Conservation (phyloP, 352 stramenopile genomes). For the Discostella stelligera region DNA sequence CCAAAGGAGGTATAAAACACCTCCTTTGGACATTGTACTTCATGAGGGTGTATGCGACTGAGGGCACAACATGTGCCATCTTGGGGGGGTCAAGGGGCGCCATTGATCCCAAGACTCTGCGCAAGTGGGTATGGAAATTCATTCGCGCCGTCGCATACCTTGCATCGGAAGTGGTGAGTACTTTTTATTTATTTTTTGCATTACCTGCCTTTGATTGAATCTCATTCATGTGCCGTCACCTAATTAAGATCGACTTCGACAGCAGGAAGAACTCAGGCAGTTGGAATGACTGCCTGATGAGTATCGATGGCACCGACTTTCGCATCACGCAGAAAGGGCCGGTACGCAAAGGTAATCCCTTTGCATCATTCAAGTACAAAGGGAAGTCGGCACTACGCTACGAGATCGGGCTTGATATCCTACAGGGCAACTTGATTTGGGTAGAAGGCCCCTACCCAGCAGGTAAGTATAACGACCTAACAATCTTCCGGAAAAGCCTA, state of each 20-base stretch:
- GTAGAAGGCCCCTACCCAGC: conserved; percentile 9
- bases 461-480: conserved; percentile 30
- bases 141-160: conserved; percentile 16
- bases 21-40: conserved; percentile 4
- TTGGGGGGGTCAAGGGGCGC: conserved; percentile 12
- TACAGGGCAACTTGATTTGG: conserved; percentile 5
- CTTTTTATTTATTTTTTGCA: too few species aligned
- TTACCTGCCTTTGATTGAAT: too few species aligned
- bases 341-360: conserved; percentile 1
- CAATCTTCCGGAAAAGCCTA: conserved; percentile 20
- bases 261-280: conserved; percentile 10
- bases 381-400: conserved; percentile 8
- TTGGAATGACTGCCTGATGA: conserved; percentile 21
- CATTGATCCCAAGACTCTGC: conserved; percentile 30
- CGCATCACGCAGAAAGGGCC: not conserved
- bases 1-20: not conserved
- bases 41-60: not conserved
- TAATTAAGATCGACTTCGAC: conserved; percentile 14
- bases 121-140: conserved; percentile 22
- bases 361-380: conserved; percentile 12
- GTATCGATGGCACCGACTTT: conserved; percentile 1
- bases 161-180: conserved; percentile 19
- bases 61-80: conserved; percentile 8
- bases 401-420: conserved; percentile 10
- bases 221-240: not conserved